Percentiles rank a stretch among this genome's conserved stretches.
Conservation (phyloP, 345 rosid species). For the Gossypium arboreum region DNA sequence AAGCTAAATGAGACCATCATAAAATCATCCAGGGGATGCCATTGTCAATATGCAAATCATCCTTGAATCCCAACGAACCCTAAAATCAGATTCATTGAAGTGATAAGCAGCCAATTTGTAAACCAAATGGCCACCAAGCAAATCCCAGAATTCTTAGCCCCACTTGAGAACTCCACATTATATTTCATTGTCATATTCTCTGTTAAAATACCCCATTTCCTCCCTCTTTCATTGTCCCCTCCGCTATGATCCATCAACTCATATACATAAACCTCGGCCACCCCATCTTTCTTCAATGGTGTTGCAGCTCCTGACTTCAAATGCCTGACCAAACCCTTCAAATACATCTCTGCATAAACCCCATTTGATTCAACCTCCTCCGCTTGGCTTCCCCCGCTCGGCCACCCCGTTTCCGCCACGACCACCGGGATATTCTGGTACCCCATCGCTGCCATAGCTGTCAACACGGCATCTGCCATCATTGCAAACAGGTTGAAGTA, state of each 20-base stretch:
- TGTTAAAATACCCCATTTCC: constrained; percentile 72
- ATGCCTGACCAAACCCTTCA: constrained; percentile 58
- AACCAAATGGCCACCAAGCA: constrained; percentile 6
- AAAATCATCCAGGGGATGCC: no score
- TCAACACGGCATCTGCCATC: constrained; percentile 79
- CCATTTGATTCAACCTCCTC: constrained; percentile 67
- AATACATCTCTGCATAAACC: constrained; percentile 54
- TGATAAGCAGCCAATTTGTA: background rate
- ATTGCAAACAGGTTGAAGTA: constrained; percentile 79
- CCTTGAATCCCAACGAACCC: no score
- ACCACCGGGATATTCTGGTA: constrained; percentile 64
- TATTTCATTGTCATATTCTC: constrained; percentile 67
- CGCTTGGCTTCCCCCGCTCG: constrained; percentile 50
- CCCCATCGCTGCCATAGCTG: constrained; percentile 72
- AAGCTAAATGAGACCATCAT: no score
- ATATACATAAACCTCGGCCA: constrained; percentile 56
- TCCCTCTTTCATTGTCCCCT: constrained; percentile 32
- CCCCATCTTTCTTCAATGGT: constrained; percentile 78
- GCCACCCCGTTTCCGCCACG: constrained; percentile 95
- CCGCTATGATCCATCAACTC: constrained; percentile 60
- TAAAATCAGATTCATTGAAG: background rate
- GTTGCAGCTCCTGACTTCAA: constrained; percentile 61
- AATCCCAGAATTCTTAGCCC: constrained; percentile 1
- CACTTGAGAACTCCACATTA: constrained; percentile 43
- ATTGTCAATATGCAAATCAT: no score